Evolutionary conservation across 495 filamentous ascomycete species (phyloP).

Genomic region (Halenospora varia): DNA sequence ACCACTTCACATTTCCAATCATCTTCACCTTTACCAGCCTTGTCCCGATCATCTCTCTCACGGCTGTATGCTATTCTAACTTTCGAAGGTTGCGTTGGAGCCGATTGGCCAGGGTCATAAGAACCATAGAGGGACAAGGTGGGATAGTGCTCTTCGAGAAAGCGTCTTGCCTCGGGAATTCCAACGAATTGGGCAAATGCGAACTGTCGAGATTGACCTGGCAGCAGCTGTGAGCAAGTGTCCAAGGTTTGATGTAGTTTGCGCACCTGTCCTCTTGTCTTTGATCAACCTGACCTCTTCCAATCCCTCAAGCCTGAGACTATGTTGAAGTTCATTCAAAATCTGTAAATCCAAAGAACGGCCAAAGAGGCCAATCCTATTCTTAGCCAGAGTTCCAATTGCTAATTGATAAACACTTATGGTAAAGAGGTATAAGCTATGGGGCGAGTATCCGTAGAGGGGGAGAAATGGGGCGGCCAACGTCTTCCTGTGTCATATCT

Average conservation of each 20-base stretch:
- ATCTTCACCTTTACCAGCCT: constrained; percentile 49
- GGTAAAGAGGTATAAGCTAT: constrained; percentile 12
- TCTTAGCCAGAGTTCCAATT: constrained; percentile 42
- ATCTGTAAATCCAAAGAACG: constrained; percentile 50
- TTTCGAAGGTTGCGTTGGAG: constrained; percentile 51
- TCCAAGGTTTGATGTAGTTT: not conserved
- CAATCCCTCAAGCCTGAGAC: constrained; percentile 52
- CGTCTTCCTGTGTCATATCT: constrained; percentile 60
- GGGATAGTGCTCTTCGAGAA: constrained; percentile 64
- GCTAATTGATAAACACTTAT: constrained; percentile 24
- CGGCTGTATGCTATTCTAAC: constrained; percentile 56
- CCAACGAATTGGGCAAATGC: constrained; percentile 65
- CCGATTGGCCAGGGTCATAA: constrained; percentile 27
- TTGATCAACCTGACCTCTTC: constrained; percentile 64
- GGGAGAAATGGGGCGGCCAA: constrained; percentile 45
- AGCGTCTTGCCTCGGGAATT: constrained; percentile 55
- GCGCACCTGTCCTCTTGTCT: constrained; percentile 60
- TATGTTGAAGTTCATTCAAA: constrained; percentile 54
- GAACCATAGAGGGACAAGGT: constrained; percentile 44
- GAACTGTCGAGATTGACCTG: constrained; percentile 58
- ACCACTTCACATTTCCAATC: constrained; percentile 78
- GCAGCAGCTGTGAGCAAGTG: constrained; percentile 6
- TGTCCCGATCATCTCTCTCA: constrained; percentile 51
- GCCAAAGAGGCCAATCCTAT: constrained; percentile 29
- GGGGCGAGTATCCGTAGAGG: constrained; percentile 17